Percentiles rank a stretch among this genome's conserved stretches.
phyloP scores from a whole-genome alignment of 176 grass and related monocot species.

The Oryza brachyantha region DNA sequence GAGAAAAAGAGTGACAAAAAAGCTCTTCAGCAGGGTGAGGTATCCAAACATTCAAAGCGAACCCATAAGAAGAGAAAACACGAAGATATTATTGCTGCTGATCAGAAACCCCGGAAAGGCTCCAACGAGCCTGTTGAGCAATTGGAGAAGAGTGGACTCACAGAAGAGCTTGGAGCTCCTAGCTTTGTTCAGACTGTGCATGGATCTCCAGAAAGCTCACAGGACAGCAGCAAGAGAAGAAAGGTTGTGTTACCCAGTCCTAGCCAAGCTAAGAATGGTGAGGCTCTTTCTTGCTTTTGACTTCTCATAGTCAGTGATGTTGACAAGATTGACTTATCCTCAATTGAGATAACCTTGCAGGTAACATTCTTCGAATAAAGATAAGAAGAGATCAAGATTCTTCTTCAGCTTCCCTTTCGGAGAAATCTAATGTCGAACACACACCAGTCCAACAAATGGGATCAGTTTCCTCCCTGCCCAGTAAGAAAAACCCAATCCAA shows the following conservation, averaged over 20 bases:
- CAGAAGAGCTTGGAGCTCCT: conserved; percentile 63
- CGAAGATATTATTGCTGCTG: conserved; percentile 12
- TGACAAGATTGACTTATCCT: background rate
- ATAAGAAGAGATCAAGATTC: conserved; percentile 28
- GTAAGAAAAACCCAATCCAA: conserved; percentile 21
- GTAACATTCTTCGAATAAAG: conserved; percentile 35
- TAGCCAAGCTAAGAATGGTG: conserved; percentile 45
- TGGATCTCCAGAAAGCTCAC: conserved; percentile 61
- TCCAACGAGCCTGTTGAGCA: conserved; percentile 40
- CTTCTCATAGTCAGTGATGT: background rate
- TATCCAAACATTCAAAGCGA: conserved; percentile 50
- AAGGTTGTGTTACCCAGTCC: conserved; percentile 41
- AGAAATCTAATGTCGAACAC: conserved; percentile 24
- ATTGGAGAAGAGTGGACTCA: conserved; percentile 58
- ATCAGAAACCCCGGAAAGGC: background rate
- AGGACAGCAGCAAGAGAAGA: conserved; percentile 69
- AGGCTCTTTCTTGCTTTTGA: background rate
- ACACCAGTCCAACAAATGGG: background rate
- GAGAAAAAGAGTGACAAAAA: conserved; percentile 55
- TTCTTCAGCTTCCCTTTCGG: background rate
- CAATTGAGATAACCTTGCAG: conserved; percentile 18
- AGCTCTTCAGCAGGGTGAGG: conserved; percentile 22
- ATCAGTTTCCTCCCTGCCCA: background rate
- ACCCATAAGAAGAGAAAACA: conserved; percentile 60
- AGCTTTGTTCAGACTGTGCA: conserved; percentile 17